Conservation (phyloP, 192 early-diverging fungal genomes). For the Umbelopsis sp. region DNA sequence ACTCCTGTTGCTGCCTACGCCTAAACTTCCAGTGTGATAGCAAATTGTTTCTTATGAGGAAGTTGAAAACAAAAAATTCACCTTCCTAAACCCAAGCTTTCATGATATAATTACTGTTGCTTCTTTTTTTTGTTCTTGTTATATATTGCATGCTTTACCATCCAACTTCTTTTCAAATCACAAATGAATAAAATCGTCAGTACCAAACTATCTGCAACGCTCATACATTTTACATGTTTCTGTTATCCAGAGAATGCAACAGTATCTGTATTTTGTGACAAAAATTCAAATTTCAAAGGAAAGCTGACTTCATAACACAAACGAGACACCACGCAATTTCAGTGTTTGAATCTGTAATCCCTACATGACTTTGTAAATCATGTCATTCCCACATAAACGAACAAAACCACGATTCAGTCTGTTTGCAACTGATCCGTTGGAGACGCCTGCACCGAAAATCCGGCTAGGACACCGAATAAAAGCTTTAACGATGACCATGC, state of each 20-base stretch:
- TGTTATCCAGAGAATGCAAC: no score
- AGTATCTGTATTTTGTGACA: no score
- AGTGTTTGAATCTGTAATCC: neutral
- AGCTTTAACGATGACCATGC: neutral
- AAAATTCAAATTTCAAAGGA: neutral
- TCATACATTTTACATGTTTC: no score
- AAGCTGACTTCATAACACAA: neutral
- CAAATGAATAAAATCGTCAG: neutral
- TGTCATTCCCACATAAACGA: neutral
- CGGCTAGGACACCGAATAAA: neutral
- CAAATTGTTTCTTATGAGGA: neutral
- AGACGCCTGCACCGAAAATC: neutral
- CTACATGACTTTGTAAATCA: neutral
- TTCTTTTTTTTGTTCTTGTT: neutral
- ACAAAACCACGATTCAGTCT: neutral
- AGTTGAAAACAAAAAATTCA: neutral
- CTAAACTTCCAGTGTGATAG: constrained; percentile 2
- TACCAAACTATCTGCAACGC: neutral
- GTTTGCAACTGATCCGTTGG: constrained; percentile 2
- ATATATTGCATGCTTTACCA: constrained; percentile 5
- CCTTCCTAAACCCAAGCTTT: neutral
- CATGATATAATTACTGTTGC: neutral
- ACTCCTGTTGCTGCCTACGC: constrained; percentile 14
- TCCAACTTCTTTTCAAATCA: neutral
- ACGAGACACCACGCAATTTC: neutral